Evolutionary conservation across 805 yeast genomes (phyloP), one percentile per base, ranked within the genome.

Genomic region (Sugiyamaella americana): DNA sequence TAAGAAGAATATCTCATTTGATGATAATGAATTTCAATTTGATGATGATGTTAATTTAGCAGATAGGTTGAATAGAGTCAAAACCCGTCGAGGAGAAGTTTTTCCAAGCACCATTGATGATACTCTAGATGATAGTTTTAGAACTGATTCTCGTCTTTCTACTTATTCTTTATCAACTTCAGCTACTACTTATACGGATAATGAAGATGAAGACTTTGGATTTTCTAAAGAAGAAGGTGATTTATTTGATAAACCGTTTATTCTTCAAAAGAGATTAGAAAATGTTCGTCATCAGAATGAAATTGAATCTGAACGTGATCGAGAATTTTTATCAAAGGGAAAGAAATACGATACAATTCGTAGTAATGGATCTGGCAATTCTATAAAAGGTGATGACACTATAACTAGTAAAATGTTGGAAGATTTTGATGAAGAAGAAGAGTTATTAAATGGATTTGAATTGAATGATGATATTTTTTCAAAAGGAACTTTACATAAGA

Each of bases 291-390:
- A 37, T 21, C 41, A 51, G 22, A 52, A 54, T 3, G 34, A 21
- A 41, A 42, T 30, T 4, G 47, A 37, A 10, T 56, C 56, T n/a
- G 46, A 47, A 26, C 32, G 41, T 16, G 56, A 52, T 18, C 40
- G 40, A 37, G 51, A 51, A 24, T 38, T 37, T 34, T 40, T 43
- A 40, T 24, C 34, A 19, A 46, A 42, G 41, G 46, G 46, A 5
- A 23, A 26, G 11, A 45, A 44, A 26, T 51, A 46, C 19, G 54
- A 51, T 38, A 48, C 51, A 3, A 41, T 51, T 8, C 26, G 48
- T 4, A 51, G 54, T 39, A 44, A 45, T 29, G 54, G 52, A 16
- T 46, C 54, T 48, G n/a, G 34, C 37, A 26, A 26, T 26, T 26
- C 32, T 26, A 22, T 20, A 35, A 48, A 43, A 21, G 45, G 35